Percentiles rank a stretch among this genome's conserved stretches.
These are phyloP conservation scores for Westerdykella ornata DNA, from an alignment of 2,329 filamentous ascomycete species.

Conservation along the genomic window DNA sequence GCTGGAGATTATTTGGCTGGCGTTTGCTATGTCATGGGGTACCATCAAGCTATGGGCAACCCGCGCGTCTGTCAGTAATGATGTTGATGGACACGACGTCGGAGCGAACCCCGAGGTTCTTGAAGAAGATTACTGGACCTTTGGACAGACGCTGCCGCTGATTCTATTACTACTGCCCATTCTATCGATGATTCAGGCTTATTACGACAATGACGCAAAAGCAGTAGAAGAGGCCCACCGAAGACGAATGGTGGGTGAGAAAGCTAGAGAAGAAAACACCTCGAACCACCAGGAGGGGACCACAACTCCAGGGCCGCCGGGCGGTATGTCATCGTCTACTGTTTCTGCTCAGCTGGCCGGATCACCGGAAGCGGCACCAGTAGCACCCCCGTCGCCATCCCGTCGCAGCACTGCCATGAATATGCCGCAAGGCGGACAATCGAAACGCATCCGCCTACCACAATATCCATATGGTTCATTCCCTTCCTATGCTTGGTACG, in stretches of 20 bases:
- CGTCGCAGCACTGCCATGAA: too few species aligned
- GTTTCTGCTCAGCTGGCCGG: background rate
- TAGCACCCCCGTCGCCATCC: background rate
- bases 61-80: conserved; percentile 7
- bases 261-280: too few species aligned
- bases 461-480: conserved; percentile 11
- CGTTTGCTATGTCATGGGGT: conserved; percentile 22
- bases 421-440: background rate
- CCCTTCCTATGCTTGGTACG: conserved; percentile 12
- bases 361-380: background rate
- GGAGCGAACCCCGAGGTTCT: conserved; percentile 9
- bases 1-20: conserved; percentile 19
- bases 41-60: conserved; percentile 22
- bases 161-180: conserved; percentile 18
- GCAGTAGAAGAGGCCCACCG: conserved; percentile 3
- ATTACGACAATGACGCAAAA: conserved; percentile 21
- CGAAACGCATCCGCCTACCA: conserved; percentile 2
- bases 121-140: conserved; percentile 19
- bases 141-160: conserved; percentile 23
- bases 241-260: background rate
- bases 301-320: too few species aligned
- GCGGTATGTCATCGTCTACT: too few species aligned
- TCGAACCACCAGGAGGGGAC: background rate
- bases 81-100: conserved; percentile 6
- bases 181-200: conserved; percentile 19